Conservation (phyloP, 306 rosid species). For the Arachis hypogaea region DNA sequence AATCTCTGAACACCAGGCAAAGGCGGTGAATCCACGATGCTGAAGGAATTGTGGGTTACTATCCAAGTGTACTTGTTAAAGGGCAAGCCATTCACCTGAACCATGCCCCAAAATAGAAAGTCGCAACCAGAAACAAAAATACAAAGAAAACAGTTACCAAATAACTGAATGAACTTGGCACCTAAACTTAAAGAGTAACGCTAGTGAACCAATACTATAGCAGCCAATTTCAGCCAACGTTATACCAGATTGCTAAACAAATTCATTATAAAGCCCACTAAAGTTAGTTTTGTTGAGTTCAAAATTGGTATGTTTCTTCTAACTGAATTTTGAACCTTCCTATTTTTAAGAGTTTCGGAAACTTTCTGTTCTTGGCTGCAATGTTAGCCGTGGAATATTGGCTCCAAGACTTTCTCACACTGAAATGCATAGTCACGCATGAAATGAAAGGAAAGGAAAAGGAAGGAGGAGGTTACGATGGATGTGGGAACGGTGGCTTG, state of each 20-base stretch:
- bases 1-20: constrained; percentile 83
- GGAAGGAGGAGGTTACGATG: constrained; percentile 48
- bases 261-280: too few relatives aligned
- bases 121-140: neutral
- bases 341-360: too few relatives aligned
- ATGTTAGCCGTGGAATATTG: too few relatives aligned
- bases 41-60: constrained; percentile 91
- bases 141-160: neutral
- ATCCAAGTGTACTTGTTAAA: constrained; percentile 96
- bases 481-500: constrained; percentile 69
- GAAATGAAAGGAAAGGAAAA: constrained; percentile 1
- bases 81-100: constrained; percentile 83
- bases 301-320: too few relatives aligned
- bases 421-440: neutral
- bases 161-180: too few relatives aligned
- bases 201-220: too few relatives aligned
- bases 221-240: too few relatives aligned
- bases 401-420: too few relatives aligned
- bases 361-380: too few relatives aligned
- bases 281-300: too few relatives aligned
- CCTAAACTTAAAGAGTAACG: neutral
- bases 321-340: too few relatives aligned
- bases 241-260: too few relatives aligned
- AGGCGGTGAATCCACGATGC: constrained; percentile 89
- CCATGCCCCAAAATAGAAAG: constrained; percentile 35